These are phyloP conservation scores for Emergomyces africanus DNA, from an alignment of 2,329 filamentous ascomycete species.

Conservation along the genomic window DNA sequence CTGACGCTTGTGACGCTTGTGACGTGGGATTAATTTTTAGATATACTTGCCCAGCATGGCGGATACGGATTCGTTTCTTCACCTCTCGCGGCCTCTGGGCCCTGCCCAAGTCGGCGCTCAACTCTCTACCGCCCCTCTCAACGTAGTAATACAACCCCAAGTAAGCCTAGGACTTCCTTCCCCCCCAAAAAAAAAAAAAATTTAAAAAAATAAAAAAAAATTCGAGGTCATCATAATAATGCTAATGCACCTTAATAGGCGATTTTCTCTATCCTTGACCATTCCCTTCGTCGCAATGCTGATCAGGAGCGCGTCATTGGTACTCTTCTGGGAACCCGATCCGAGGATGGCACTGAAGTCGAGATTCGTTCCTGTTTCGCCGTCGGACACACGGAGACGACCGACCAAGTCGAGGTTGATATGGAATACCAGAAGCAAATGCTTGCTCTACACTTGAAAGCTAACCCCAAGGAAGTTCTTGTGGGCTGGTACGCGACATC, in stretches of 20 bases:
- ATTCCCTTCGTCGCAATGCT: conserved; percentile 80
- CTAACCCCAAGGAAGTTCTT: conserved; percentile 82
- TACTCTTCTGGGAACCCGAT: conserved; percentile 81
- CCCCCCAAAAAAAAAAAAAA: no score
- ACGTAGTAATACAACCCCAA: conserved; percentile 91
- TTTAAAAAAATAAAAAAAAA: no score
- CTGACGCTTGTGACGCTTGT: not conserved
- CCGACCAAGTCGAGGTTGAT: conserved; percentile 97
- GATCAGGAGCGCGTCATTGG: conserved; percentile 95
- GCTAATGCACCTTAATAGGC: conserved; percentile 32
- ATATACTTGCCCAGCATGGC: conserved; percentile 52
- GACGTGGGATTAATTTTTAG: not conserved
- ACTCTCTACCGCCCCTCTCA: conserved; percentile 79
- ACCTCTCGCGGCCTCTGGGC: conserved; percentile 84
- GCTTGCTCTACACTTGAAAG: conserved; percentile 87
- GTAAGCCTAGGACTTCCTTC: conserved; percentile 37
- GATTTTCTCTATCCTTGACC: conserved; percentile 62
- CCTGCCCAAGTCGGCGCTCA: conserved; percentile 67
- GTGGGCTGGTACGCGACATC: conserved; percentile 98
- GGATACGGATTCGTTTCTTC: conserved; percentile 74
- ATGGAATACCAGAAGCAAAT: conserved; percentile 99
- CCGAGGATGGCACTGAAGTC: conserved; percentile 92
- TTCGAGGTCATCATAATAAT: not conserved
- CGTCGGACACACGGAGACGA: conserved; percentile 95
- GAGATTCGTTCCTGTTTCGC: conserved; percentile 95